Base-by-base conservation (phyloP, 2,329 filamentous ascomycete genomes). In the Aspergillus candidus region DNA sequence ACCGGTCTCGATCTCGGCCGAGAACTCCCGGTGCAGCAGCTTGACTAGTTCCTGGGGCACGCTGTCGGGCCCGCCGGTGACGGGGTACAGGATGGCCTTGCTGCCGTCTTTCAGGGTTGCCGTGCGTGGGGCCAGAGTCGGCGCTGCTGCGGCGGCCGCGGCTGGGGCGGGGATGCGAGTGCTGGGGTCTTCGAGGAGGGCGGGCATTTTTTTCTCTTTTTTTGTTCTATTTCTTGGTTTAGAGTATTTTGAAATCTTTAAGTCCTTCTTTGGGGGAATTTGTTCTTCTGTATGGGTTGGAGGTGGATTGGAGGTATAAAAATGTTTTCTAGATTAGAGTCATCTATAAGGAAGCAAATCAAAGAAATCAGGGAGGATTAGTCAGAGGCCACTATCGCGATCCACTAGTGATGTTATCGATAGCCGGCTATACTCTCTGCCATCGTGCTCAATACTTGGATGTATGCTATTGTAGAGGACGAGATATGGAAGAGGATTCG, bases 181-280 rank as follows among this genome's bases (percentile, higher is more conserved):
- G 29, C 50, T 52, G 48, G 58, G 58, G 50, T 67, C 62, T 61
- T 67, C 65, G 43, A 67, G 58, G 37, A 67, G 51, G 30, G 64
- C 49, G 35, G 63, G 62, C 63, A 66, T 67, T 47, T 47, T 58
- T 6, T 7, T n/a, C 58, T 35, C 29, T 50, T 22, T 18, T 30
- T 43, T 43, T 32, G 15, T 14, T 36, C 38, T 1, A 3, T 32
- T 41, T 29, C 7, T 11, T 15, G 38, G 1, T 41, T 39, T 17
- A 2, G 2, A 12, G 31, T 31, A 27, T 27, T 27, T 7, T 27
- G n/a, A n/a, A n/a, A n/a, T n/a, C n/a, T n/a, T n/a, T n/a, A n/a
- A n/a, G n/a, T n/a, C n/a, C n/a, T n/a, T n/a, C n/a, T n/a, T n/a
- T n/a, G n/a, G n/a, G n/a, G n/a, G n/a, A n/a, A n/a, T n/a, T n/a